phyloP scores from a whole-genome alignment of 78 protist species.

The slime mould (Dictyostelium discoideum) region DNA sequence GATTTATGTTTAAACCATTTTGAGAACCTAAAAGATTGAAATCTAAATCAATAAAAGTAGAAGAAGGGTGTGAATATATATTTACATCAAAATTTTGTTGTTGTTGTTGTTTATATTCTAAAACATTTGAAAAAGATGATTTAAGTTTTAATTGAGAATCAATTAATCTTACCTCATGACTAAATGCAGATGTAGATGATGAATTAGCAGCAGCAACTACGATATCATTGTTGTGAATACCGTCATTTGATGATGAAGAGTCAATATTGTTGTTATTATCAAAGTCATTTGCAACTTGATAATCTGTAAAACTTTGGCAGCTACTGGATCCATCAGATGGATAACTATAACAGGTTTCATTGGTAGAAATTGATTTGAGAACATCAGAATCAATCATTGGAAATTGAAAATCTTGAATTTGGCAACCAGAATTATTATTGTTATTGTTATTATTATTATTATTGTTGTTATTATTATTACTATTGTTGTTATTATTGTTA shows the following conservation, averaged over 20 bases:
- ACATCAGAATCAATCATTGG: constrained; percentile 7
- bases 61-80: constrained; percentile 24
- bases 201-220: neutral
- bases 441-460: neutral
- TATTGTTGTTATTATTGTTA: neutral
- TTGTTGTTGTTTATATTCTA: neutral
- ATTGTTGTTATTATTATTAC: neutral
- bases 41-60: constrained; percentile 5
- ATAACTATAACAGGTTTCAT: constrained; percentile 7
- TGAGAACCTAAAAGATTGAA: constrained; percentile 3
- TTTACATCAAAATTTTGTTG: neutral
- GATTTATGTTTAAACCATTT: neutral
- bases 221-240: neutral
- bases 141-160: neutral
- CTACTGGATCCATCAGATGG: neutral
- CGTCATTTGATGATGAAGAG: neutral
- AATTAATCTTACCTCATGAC: neutral
- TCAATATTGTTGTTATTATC: neutral
- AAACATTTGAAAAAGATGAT: neutral
- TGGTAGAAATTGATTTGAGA: neutral
- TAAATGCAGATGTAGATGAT: neutral
- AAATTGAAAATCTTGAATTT: neutral
- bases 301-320: neutral
- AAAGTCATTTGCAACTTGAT: neutral
- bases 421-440: neutral